These are phyloP conservation scores for Cordyceps pruinosa DNA, from an alignment of 2,329 filamentous ascomycete genomes.

Conservation along the genomic window DNA sequence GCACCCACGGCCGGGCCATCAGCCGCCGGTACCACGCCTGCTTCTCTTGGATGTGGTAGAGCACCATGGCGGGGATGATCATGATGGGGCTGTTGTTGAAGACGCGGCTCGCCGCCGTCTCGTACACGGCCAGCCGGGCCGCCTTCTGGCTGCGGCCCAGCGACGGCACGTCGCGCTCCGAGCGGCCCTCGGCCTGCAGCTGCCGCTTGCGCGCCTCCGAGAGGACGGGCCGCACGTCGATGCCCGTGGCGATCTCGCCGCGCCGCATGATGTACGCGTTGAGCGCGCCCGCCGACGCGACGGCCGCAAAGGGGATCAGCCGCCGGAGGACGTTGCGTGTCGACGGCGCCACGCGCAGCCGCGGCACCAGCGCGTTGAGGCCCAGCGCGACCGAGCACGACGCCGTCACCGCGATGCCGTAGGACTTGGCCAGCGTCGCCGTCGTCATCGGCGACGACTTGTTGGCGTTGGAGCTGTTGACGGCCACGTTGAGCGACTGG, in stretches of 20 bases:
- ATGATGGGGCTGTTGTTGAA: conserved; percentile 95
- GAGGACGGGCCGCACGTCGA: conserved; percentile 82
- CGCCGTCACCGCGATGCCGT: conserved; percentile 83
- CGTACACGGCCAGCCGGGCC: conserved; percentile 80
- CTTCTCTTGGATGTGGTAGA: conserved; percentile 68
- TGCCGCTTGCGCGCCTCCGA: conserved; percentile 60
- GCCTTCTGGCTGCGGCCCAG: conserved; percentile 85
- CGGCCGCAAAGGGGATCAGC: conserved; percentile 93
- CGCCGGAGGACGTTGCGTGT: conserved; percentile 71
- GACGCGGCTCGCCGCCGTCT: conserved; percentile 87
- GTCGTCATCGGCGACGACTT: conserved; percentile 86
- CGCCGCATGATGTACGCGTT: conserved; percentile 98
- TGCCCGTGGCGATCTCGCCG: conserved; percentile 88
- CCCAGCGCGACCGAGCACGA: conserved; percentile 91
- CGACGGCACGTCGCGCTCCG: conserved; percentile 58
- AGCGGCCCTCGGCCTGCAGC: conserved; percentile 49
- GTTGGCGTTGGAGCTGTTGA: conserved; percentile 97
- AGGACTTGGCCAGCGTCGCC: conserved; percentile 77
- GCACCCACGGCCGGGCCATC: conserved; percentile 68
- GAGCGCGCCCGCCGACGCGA: conserved; percentile 81
- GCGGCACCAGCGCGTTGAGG: conserved; percentile 81
- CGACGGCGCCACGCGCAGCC: conserved; percentile 70
- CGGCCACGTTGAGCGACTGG: conserved; percentile 95
- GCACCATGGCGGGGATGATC: conserved; percentile 82
- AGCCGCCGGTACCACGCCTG: conserved; percentile 33